These are phyloP conservation scores for Bryoerythrophyllum caledonicum DNA, from an alignment of 225 moss, liverwort and hornwort species.

Conservation along the genomic window DNA sequence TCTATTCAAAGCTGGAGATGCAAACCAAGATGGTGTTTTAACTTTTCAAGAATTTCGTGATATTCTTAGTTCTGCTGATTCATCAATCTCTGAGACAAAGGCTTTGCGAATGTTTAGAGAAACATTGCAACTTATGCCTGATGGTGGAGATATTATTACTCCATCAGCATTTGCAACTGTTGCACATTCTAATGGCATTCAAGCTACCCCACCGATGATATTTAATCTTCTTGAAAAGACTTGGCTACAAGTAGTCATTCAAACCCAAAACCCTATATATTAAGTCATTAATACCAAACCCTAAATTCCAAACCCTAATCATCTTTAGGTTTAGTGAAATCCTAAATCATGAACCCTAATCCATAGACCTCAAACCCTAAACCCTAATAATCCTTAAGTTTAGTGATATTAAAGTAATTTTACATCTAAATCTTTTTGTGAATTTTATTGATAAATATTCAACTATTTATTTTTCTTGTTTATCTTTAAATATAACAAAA, in stretches of 20 bases:
- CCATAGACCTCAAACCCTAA: no score
- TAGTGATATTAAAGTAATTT: not conserved
- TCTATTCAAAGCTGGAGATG: conserved; percentile 92
- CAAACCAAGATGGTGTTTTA: conserved; percentile 91
- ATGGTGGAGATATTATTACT: conserved; percentile 87
- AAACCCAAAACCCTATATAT: no score
- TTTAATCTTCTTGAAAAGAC: conserved; percentile 82
- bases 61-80: conserved; percentile 68
- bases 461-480: not conserved
- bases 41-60: conserved; percentile 82
- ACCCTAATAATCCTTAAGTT: no score
- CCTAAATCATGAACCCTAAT: no score
- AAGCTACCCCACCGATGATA: conserved; percentile 72
- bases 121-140: conserved; percentile 83
- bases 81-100: conserved; percentile 64
- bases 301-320: no score
- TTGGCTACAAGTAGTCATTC: conserved; percentile 63
- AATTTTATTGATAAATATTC: not conserved
- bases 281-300: no score
- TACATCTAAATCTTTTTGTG: not conserved
- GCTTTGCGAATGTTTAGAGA: conserved; percentile 84
- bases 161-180: conserved; percentile 86
- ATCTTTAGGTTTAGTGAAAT: no score
- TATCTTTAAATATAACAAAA: not conserved
- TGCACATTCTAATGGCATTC: conserved; percentile 83